Base-by-base conservation (phyloP, 2,329 filamentous ascomycete species). In the Amesomyces nigricolor region DNA sequence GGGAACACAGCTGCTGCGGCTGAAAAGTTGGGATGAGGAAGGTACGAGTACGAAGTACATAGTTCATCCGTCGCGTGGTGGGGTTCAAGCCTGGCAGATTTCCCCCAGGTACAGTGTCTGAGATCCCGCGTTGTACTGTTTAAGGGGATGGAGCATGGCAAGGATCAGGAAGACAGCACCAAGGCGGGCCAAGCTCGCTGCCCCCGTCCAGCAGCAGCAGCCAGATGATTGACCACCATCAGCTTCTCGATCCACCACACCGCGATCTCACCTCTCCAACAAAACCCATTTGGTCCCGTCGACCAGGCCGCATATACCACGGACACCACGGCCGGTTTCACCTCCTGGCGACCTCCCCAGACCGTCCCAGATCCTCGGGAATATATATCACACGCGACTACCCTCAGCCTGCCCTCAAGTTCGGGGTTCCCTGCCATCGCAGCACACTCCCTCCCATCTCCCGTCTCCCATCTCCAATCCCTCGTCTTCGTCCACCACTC, bases 221-320 rank as follows among this genome's bases (percentile, higher is more conserved):
- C 22, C 22, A 47, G 32, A 40, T 39, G 16, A 14, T 37, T 19
- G 47, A 29, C 46, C n/a, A 55, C 44, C 48, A 47, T 40, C 47
- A 52, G 44, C 52, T 45, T 19, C 48, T 49, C 53, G 43, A 49
- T 53, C 45, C 52, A 49, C 49, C 40, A 45, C 26, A 19, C 38
- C 51, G 30, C 13, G 26, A 42, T 16, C 37, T 53, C 45, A 47
- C n/a, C 6, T 22, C 45, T 44, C 37, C 35, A 46, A 35, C 44
- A 26, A 26, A 16, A 52, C 50, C 40, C 51, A 32, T 38, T 19
- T 44, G 43, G 17, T 37, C 13, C 16, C 19, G 4, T 51, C 38
- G 48, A 44, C 47, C 38, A 50, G 47, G 48, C 48, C 49, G 14
- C 29, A 32, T 35, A 50, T n/a, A 55, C n/a, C 49, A 50, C 49